Base-by-base conservation (phyloP, 2,329 filamentous ascomycete species). In the Hymenoscyphus albidus region DNA sequence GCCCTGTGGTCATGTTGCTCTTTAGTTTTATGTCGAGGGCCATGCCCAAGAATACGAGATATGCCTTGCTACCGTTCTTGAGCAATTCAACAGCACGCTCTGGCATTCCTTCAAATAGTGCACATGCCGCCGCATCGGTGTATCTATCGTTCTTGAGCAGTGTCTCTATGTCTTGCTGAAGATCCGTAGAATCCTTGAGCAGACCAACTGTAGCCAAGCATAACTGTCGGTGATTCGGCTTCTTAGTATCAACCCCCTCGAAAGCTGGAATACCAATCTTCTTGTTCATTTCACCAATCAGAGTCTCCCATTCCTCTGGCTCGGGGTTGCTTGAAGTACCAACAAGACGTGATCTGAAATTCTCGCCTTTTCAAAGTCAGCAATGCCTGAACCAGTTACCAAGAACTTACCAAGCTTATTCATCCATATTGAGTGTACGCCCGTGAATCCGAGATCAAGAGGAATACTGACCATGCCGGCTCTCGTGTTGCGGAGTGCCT, bases 191-290 rank as follows among this genome's bases (percentile, higher is more conserved):
- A 64, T 84, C 79, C 76, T 87, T 81, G 27, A 89, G 86, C 86
- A 89, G 92, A 58, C 86, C 83, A 72, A 89, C 93, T 22, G 93
- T 86, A 42, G 89, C 86, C 5, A 95, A 82, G 66, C 90, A 92
- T 4, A 93, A 80, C 72, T 91, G 88, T 57, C 92, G 83, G 71
- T 93, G 90, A 59, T 88, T 83, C 0, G 89, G 86, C 69, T 83
- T 88, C 59, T 82, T 82, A 0, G 91, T 92, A 3, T 82, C 74
- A 3, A 83, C 79, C 2, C 88, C 88, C 60, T 87, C 82, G 68
- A 88, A 92, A 10, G 81, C 80, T 13, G 86, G 83, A n/a, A 89
- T 78, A 2, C 82, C 81, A 16, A 84, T 83, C 65, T 83, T 85
- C 64, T 85, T 85, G 70, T 87, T 89, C 64, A 92, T 85, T 5